Evolutionary conservation across 2,329 filamentous ascomycete genomes (phyloP), one percentile per base, ranked within the genome.

Genomic region (Calonectria fujianensis): DNA sequence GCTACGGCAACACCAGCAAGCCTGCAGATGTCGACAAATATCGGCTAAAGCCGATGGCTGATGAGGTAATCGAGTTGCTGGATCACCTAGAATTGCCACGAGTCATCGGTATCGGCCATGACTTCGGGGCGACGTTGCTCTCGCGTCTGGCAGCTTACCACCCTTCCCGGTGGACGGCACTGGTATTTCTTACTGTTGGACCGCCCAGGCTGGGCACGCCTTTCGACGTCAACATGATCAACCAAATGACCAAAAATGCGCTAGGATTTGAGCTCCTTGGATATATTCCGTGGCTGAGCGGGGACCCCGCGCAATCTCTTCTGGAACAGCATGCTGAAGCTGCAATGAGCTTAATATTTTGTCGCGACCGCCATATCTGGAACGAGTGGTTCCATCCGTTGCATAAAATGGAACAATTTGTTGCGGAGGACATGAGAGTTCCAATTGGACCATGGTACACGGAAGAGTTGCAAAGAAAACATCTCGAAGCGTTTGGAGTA

Each of bases 81-180:
- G 79, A 78, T 27, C 77, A 82, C 31, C 74, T 83, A 0, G 68
- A 70, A 24, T 78, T 87, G 27, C 73, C 80, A 0, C 82, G 83
- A 10, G 87, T 87, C 2, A 78, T 90, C n/a, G 90, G 88, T 20
- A 76, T 85, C 1, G 84, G 83, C 0, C 85, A 86, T 37, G 85
- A 86, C 39, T 82, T 85, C 61, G 83, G 84, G 0, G 80, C 82
- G 13, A 84, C 82, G 8, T 69, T 85, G 0, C 52, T 85, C 6
- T 83, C 83, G 2, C 77, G 83, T 1, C 32, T 83, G 16, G 80
- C 74, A 2, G 77, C 80, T 2, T 83, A 82, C 50, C 41, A 83
- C 24, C 78, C 82, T 0, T 59, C 69, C 0, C 80, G 78, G 3
- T 78, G 79, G 50, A 41, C 52, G 0, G 77, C 69, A 0, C 54